Evolutionary conservation across 2,329 filamentous ascomycete species (phyloP), one percentile per base, ranked within the genome.

Genomic region (Colletotrichum incanum): DNA sequence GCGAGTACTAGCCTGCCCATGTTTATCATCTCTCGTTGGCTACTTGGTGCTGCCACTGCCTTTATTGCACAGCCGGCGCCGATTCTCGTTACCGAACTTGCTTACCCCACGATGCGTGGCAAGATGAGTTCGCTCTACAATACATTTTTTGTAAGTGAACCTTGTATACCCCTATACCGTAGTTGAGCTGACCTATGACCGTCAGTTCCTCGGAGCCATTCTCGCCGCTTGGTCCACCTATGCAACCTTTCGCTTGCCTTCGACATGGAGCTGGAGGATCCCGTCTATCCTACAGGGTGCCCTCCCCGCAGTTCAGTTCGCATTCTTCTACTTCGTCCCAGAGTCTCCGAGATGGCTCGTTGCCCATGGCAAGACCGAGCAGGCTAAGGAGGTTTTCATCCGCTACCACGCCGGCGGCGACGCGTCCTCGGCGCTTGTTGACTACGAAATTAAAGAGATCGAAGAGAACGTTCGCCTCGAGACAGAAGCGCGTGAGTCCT

Each of bases 311-410:
- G 31, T 73, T 2, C 70, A 74, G 16, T 47, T 63, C 34, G 45
- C 37, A 1, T 60, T 72, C 37, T 61, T 68, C 55, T 73, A 58
- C 47, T 66, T 62, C 20, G 65, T 92, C 1, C 90, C 91, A 0
- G 90, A 92, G 76, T 90, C 88, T 3, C 90, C 90, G 3, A 81
- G 90, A 69, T 92, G 89, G 89, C 82, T 91, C 23, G 88, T 90
- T 66, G 85, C 86, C 71, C 86, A 89, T 67, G 84, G 86, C 71
- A 85, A 86, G 50, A 80, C 84, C 14, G 86, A 89, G 8, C 81
- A 89, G 64, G 87, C 89, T 0, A 81, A 86, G 12, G 81, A 82
- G 2, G 86, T 87, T 16, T 84, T 92, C 54, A 84, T 84, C 6
- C 87, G 85, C 66, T 91, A 87, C 75, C 90, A 90, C 23, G 69